Percentiles rank a stretch among this genome's conserved stretches.
Evolutionary conservation across 257 asterid genomes (phyloP).

Genomic region (Fraxinus excelsior): DNA sequence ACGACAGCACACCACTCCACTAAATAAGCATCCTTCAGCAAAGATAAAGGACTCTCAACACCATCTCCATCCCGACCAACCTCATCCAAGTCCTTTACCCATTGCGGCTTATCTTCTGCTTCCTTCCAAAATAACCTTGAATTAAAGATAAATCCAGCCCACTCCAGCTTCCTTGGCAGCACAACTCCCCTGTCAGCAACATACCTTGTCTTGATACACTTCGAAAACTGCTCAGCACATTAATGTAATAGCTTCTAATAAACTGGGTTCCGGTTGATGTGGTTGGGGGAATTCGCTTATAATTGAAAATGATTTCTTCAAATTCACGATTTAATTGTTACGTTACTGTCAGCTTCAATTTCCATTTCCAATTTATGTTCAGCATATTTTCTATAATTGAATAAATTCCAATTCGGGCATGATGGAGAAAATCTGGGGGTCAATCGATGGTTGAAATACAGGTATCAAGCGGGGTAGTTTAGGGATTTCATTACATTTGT

Average conservation of each 20-base stretch:
- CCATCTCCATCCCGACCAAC: slow-evolving; percentile 51
- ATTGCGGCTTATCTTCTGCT: slow-evolving; percentile 58
- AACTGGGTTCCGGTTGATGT: slow-evolving; percentile 22
- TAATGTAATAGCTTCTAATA: slow-evolving; percentile 41
- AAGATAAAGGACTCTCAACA: slow-evolving; percentile 67
- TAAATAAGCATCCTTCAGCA: slow-evolving; percentile 67
- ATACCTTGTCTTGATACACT: slow-evolving; percentile 69
- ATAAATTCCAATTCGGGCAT: background rate
- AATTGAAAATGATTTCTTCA: slow-evolving; percentile 50
- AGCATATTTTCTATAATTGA: background rate
- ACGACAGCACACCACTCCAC: too few relatives aligned
- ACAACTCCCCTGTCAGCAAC: slow-evolving; percentile 86
- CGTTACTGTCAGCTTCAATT: slow-evolving; percentile 43
- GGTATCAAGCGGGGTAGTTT: too few relatives aligned
- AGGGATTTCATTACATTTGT: too few relatives aligned
- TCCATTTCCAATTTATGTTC: background rate
- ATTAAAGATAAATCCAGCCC: slow-evolving; percentile 91
- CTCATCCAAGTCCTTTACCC: slow-evolving; percentile 76
- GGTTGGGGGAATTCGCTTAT: slow-evolving; percentile 23
- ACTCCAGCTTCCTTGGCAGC: slow-evolving; percentile 85
- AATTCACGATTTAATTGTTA: slow-evolving; percentile 53
- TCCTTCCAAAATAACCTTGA: slow-evolving; percentile 89
- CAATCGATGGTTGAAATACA: too few relatives aligned
- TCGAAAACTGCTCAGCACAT: slow-evolving; percentile 1
- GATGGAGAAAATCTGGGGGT: too few relatives aligned